phyloP scores from a whole-genome alignment of 306 rosid species.

The Pueraria montana region DNA sequence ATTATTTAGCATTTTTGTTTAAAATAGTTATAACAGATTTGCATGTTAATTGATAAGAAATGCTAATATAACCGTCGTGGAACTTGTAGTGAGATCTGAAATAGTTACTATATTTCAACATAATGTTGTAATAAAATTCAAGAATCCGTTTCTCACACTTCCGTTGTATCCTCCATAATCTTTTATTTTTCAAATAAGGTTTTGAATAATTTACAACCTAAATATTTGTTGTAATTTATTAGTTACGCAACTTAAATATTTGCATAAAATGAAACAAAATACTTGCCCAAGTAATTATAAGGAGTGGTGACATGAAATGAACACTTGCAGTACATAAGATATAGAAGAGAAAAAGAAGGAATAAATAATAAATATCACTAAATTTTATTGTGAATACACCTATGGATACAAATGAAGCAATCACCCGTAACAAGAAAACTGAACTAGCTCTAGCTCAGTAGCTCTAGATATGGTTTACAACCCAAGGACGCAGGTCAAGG shows the following conservation, averaged over 20 bases:
- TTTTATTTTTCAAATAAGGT: neutral
- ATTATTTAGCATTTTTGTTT: neutral
- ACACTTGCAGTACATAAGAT: neutral
- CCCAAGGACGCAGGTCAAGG: constrained; percentile 54
- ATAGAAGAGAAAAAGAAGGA: constrained; percentile 2
- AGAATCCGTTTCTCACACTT: neutral
- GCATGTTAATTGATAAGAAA: neutral
- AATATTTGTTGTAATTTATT: too few relatives aligned
- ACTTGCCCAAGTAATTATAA: neutral
- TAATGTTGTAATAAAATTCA: neutral
- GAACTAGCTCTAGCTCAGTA: constrained; percentile 68
- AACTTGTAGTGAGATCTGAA: neutral
- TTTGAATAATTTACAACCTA: too few relatives aligned
- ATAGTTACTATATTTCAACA: neutral
- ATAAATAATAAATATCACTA: constrained; percentile 35
- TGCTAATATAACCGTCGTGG: neutral
- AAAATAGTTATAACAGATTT: neutral
- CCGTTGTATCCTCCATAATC: neutral
- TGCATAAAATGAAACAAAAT: neutral
- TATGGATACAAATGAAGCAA: constrained; percentile 71
- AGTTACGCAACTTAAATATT: neutral
- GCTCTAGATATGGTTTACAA: constrained; percentile 81
- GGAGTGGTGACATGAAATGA: neutral
- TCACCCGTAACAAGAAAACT: constrained; percentile 52
- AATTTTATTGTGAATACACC: constrained; percentile 57